Base-by-base conservation (phyloP, 805 yeast genomes). In the Nakazawaea siamensis region DNA sequence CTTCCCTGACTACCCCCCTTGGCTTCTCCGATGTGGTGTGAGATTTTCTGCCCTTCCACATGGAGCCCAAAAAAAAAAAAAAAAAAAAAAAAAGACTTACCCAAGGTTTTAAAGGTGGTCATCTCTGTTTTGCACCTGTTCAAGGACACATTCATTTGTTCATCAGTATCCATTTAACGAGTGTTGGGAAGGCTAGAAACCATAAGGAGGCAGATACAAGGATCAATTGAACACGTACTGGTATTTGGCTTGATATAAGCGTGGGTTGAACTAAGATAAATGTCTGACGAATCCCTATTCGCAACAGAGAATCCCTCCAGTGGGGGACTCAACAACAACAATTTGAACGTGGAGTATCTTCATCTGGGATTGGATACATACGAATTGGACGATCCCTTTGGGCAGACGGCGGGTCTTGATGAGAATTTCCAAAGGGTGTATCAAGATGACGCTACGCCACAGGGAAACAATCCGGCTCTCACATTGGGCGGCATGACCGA, bases 381-480 rank as follows among this genome's bases (percentile, higher is more conserved):
- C 21, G 33, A 36, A 10, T 18, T 36, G 10, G 35, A 26, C 4
- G 39, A 36, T 17, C 39, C 39, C 10, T 37, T 37, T 13, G 26
- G 11, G 6, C 10, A 30, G 6, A 26, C 18, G 12, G 5, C 33
- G 13, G 27, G 28, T n/a, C 17, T 37, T 11, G 39, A 32, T 1
- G 35, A 27, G 15, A 14, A 19, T 18, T 37, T 37, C 24, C 18
- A 14, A 7, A 27, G 33, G 8, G 18, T 24, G 16, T 37, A 31
- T 13, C 32, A 31, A 11, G 34, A 37, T 3, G 17, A n/a, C n/a
- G n/a, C n/a, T n/a, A n/a, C n/a, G n/a, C n/a, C n/a, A n/a, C n/a
- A n/a, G n/a, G 23, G 23, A 8, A 20, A 10, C 23, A 20, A 20
- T 20, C 10, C 23, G 23, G 23, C 10, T 10, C 10, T 7, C 23